Base-by-base conservation (phyloP, 2,329 filamentous ascomycete genomes). In the Fusarium clavum region DNA sequence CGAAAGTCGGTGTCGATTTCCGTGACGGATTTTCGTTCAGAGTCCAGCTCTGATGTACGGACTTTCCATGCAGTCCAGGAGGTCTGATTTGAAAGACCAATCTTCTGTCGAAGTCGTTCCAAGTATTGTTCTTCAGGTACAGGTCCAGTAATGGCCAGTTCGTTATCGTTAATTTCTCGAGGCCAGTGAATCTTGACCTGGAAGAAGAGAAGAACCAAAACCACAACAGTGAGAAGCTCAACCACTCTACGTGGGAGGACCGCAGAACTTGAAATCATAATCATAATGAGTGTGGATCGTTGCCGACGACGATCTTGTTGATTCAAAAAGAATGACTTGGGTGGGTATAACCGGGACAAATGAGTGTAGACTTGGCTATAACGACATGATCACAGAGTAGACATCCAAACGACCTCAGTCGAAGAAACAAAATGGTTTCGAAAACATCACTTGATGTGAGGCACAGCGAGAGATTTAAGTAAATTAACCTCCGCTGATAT, bases 41-140 rank as follows among this genome's bases (percentile, higher is more conserved):
- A 72, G 57, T 70, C 67, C 64, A 78, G 72, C 62, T 75, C 76
- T 29, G 73, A 70, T 7, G 72, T 73, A 13, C 73, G 72, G n/a
- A 80, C 70, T 65, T 74, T 75, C 78, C 78, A 80, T 4, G 77
- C 76, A 41, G 75, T 72, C 79, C 79, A 81, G 20, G 73, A 72
- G 3, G 78, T 77, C 41, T 77, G 66, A 12, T 78, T 75, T 8
- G 77, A 77, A 25, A 81, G 70, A 10, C 73, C 70, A 32, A 77
- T 74, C 6, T 70, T 69, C 10, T 70, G 71, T 22, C 64, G 73
- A 13, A 80, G 57, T 6, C 77, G 70, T 25, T 73, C 72, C 32
- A 80, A 53, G 56, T 79, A 80, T 54, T 78, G 72, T 14, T 79
- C 79, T 65, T 81, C 78, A 14, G 76, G 71, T 9, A 74, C 67